phyloP scores from a whole-genome alignment of 2,329 filamentous ascomycete species.

The Colletotrichum tanaceti region DNA sequence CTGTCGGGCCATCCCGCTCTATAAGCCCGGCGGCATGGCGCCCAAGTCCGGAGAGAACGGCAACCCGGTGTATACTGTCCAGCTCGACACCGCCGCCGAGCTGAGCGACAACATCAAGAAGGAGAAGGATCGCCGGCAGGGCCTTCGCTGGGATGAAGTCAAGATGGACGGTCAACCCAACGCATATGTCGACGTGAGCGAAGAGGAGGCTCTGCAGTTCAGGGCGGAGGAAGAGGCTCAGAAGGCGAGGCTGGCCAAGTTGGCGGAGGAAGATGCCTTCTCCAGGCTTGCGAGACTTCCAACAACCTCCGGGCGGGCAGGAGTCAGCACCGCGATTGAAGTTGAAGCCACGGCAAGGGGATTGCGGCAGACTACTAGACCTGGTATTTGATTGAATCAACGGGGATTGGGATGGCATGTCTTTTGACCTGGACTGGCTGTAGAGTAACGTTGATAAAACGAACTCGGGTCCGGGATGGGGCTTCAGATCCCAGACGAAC shows the following conservation, averaged over 20 bases:
- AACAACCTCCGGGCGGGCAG: neutral
- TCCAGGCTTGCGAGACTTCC: slow-evolving; percentile 6
- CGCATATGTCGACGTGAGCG: no score
- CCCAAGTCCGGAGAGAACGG: slow-evolving; percentile 38
- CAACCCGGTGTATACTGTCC: slow-evolving; percentile 39
- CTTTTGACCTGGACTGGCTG: neutral
- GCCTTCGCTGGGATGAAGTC: slow-evolving; percentile 30
- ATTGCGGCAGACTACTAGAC: slow-evolving; percentile 6
- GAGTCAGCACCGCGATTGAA: slow-evolving; percentile 11
- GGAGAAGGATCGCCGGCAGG: slow-evolving; percentile 38
- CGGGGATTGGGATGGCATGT: neutral
- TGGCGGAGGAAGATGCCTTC: slow-evolving; percentile 23
- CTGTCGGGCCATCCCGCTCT: slow-evolving; percentile 75
- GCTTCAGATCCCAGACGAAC: neutral
- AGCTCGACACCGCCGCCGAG: slow-evolving; percentile 21
- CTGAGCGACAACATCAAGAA: slow-evolving; percentile 35
- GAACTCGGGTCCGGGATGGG: no score
- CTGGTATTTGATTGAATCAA: neutral
- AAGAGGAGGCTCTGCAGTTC: neutral
- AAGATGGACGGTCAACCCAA: neutral
- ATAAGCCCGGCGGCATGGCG: slow-evolving; percentile 47
- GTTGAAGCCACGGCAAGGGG: neutral
- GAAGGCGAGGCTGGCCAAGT: neutral
- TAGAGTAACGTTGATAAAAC: neutral
- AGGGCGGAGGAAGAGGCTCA: neutral